phyloP scores from a whole-genome alignment of 1,284 basidiomycete genomes.

The Ceratobasidium sp. region DNA sequence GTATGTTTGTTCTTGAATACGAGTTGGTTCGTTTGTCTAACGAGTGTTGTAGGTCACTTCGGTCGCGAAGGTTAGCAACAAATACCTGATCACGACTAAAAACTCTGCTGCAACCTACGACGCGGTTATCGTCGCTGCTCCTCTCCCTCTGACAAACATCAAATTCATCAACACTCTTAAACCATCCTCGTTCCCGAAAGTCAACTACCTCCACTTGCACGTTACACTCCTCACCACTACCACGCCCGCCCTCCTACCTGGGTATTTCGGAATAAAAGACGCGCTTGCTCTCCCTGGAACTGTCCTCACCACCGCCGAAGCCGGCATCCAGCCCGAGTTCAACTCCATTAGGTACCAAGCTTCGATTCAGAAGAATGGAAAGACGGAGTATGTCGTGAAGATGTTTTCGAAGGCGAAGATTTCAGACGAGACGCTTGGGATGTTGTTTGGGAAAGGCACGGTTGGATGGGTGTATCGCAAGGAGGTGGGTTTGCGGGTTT shows the following conservation, averaged over 20 bases:
- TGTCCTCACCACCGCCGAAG: constrained; percentile 78
- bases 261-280: constrained; percentile 71
- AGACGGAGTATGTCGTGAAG: constrained; percentile 79
- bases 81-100: constrained; percentile 11
- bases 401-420: constrained; percentile 83
- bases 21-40: constrained; percentile 26
- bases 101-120: constrained; percentile 63
- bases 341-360: constrained; percentile 92
- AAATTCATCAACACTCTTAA: constrained; percentile 55
- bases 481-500: too few relatives aligned
- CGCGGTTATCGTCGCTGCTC: constrained; percentile 82
- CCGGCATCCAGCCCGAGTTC: constrained; percentile 78
- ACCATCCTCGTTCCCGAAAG: constrained; percentile 43
- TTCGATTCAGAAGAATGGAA: constrained; percentile 59
- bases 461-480: constrained; percentile 89
- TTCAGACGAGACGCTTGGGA: constrained; percentile 75
- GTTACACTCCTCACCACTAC: constrained; percentile 91
- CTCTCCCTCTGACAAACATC: constrained; percentile 75
- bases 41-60: too few relatives aligned
- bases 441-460: constrained; percentile 70
- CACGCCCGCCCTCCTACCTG: constrained; percentile 69
- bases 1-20: too few relatives aligned
- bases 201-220: constrained; percentile 82
- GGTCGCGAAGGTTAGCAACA: too few relatives aligned
- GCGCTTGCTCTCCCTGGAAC: constrained; percentile 69